Conservation (phyloP, 1,139 yeast genomes). For the Candida sanyaensis region DNA sequence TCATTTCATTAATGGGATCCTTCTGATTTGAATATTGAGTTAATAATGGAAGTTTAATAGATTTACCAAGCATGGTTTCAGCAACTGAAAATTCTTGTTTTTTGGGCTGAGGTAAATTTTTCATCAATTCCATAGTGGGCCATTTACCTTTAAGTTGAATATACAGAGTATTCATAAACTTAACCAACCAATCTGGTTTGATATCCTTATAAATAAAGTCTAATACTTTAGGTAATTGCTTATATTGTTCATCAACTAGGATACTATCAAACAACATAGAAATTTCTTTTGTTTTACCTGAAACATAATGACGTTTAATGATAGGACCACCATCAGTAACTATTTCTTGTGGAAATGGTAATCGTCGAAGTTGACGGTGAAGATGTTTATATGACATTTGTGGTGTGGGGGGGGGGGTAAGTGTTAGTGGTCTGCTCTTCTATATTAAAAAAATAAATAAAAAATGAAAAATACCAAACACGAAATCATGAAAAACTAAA, state of each 20-base stretch:
- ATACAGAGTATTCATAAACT: conserved; percentile 24
- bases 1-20: too few species aligned
- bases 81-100: too few species aligned
- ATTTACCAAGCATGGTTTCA: too few species aligned
- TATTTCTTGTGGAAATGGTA: conserved; percentile 13
- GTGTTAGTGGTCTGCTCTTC: too few species aligned
- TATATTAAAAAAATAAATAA: conserved; percentile 1
- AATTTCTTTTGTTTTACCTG: not conserved
- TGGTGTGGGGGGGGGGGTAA: too few species aligned
- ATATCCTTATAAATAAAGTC: conserved; percentile 29
- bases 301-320: conserved; percentile 4
- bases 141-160: conserved; percentile 25
- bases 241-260: conserved; percentile 29
- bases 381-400: conserved; percentile 11
- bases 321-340: conserved; percentile 6
- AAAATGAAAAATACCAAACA: not conserved
- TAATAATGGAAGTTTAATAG: too few species aligned
- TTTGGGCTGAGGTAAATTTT: too few species aligned
- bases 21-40: too few species aligned
- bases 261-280: conserved; percentile 23
- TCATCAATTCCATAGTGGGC: conserved; percentile 21
- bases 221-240: conserved; percentile 23
- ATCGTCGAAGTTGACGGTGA: conserved; percentile 10
- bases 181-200: conserved; percentile 22
- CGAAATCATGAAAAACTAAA: too few species aligned